Conservation (phyloP, 768 basidiomycete species). For the Suillus paluster region DNA sequence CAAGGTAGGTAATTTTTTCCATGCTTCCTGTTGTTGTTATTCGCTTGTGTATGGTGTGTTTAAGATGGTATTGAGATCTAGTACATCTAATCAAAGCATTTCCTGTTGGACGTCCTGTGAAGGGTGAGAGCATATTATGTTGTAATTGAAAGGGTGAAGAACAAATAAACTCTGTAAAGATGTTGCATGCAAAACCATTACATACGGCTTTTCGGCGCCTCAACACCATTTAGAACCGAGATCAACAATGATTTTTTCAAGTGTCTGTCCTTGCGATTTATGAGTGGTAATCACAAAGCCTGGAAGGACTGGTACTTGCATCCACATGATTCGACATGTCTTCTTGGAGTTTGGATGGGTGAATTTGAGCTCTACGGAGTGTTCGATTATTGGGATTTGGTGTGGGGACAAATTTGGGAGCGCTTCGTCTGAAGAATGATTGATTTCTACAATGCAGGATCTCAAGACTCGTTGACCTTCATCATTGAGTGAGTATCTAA, state of each 20-base stretch:
- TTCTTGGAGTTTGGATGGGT: constrained; percentile 23
- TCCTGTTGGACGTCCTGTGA: not conserved
- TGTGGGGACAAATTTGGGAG: too few relatives aligned
- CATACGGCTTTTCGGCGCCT: constrained; percentile 43
- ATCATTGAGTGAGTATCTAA: constrained; percentile 26
- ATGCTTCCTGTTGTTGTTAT: not conserved
- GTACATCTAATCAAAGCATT: not conserved
- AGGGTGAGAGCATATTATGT: constrained; percentile 12
- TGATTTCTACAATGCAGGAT: constrained; percentile 30
- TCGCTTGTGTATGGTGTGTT: not conserved
- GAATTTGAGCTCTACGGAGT: constrained; percentile 26
- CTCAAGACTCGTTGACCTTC: constrained; percentile 21
- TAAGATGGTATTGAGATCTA: not conserved
- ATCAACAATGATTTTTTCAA: not conserved
- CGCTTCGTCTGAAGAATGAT: constrained; percentile 4
- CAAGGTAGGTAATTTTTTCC: not conserved
- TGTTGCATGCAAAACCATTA: constrained; percentile 43
- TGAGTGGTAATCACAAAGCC: constrained; percentile 14
- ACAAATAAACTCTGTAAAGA: constrained; percentile 36
- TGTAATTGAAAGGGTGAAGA: constrained; percentile 27
- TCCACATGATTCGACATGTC: constrained; percentile 25
- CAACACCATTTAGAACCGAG: too few relatives aligned
- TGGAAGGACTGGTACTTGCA: too few relatives aligned
- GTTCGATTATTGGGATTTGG: too few relatives aligned
- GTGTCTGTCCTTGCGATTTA: not conserved